Evolutionary conservation across 1,284 basidiomycete species (phyloP), one percentile per base, ranked within the genome.

Genomic region (Pseudozyma flocculosa): DNA sequence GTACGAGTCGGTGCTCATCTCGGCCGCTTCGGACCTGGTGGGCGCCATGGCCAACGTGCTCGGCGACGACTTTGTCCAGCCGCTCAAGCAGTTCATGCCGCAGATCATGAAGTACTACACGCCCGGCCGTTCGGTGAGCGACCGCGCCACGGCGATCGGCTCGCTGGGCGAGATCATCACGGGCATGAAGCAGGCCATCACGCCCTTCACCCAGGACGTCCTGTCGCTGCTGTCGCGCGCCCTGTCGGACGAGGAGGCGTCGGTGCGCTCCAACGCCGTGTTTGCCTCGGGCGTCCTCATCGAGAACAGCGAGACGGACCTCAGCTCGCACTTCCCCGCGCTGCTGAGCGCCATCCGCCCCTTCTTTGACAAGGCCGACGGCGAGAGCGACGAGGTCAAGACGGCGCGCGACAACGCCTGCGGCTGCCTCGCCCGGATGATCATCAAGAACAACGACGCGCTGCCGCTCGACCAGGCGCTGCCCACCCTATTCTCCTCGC

Each of bases 381-480:
- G 85, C 11, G 84, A 86, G 53, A 78, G 86, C 8, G 81, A 85
- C 29, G 79, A 89, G 11, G 83, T 84, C 42, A 80, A 89, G 63
- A 93, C 92, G 71, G 92, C 93, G 18, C 88, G 88, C 56, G 95
- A 99, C 80, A 99, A 99, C 78, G 95, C 95, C 13, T 86, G 88
- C 26, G 95, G 95, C 48, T 91, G 92, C 43, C 87, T 98, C 49
- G 86, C 86, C 4, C 87, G 95, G 26, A 85, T 98, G 80, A 88
- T 98, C 73, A 79, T 87, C 71, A 89, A 89, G 79, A 93, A 92
- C 79, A 81, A 85, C 5, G 79, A 82, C 5, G 90, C 88, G 4
- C 80, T 98, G 22, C 95, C 95, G 21, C 84, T 98, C 40, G 91
- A 93, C 54, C 79, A 82, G 73, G 91, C 94, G 40, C 83, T 97